phyloP scores from a whole-genome alignment of 1,284 basidiomycete species.

The Coniferiporia weirii region DNA sequence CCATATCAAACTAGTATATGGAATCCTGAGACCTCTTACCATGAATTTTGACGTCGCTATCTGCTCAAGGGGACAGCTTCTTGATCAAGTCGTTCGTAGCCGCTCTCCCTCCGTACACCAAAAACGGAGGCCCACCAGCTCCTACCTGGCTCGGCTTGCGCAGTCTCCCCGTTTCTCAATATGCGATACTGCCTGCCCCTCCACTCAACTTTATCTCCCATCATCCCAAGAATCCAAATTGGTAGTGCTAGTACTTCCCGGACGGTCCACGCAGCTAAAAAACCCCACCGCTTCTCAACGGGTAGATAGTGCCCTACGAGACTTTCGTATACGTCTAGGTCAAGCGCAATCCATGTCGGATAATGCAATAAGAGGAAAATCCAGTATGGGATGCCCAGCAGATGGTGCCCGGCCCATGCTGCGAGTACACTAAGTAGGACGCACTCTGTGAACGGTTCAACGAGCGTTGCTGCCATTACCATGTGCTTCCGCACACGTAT shows the following conservation, averaged over 20 bases:
- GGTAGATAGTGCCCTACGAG: slow-evolving; percentile 66
- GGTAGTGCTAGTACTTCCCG: slow-evolving; percentile 81
- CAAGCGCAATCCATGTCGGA: slow-evolving; percentile 55
- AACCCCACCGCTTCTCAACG: slow-evolving; percentile 44
- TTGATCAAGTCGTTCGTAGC: slow-evolving; percentile 14
- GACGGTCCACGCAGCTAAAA: slow-evolving; percentile 70
- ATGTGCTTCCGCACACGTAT: slow-evolving; percentile 92
- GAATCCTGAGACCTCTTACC: neutral
- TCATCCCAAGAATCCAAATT: slow-evolving; percentile 77
- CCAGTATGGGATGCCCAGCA: slow-evolving; percentile 48
- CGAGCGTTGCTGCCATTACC: slow-evolving; percentile 75
- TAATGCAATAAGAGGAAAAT: slow-evolving; percentile 56
- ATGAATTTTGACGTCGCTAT: neutral
- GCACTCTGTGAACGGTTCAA: slow-evolving; percentile 89
- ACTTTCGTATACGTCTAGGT: slow-evolving; percentile 70
- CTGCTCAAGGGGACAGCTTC: slow-evolving; percentile 7
- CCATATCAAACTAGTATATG: too few species aligned
- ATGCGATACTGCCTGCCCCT: slow-evolving; percentile 67
- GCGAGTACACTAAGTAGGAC: slow-evolving; percentile 66
- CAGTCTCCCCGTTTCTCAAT: slow-evolving; percentile 52
- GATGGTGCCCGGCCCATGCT: slow-evolving; percentile 47
- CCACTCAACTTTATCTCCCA: slow-evolving; percentile 81
- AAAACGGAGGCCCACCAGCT: slow-evolving; percentile 5
- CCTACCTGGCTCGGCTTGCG: neutral
- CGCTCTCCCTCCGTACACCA: neutral